Conservation (phyloP, 495 filamentous ascomycete species). For the Xylaria bambusicola region DNA sequence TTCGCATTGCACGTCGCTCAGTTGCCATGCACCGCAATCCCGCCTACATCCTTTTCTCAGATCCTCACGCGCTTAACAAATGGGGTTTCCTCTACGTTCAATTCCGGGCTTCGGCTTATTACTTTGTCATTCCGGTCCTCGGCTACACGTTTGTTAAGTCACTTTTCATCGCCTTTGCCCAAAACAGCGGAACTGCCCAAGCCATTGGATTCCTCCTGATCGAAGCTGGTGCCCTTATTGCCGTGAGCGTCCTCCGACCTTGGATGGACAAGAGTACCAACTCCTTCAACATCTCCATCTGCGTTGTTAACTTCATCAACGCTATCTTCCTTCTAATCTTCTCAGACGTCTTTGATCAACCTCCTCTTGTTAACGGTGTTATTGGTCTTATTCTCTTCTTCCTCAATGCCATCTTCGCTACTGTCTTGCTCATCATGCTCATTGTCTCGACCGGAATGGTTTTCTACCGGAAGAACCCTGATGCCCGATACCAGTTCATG, state of each 20-base stretch:
- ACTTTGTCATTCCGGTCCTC: slow-evolving; percentile 86
- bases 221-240: slow-evolving; percentile 79
- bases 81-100: slow-evolving; percentile 99
- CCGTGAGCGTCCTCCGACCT: slow-evolving; percentile 76
- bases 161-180: slow-evolving; percentile 87
- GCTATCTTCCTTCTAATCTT: slow-evolving; percentile 83
- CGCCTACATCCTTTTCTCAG: slow-evolving; percentile 95
- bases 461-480: slow-evolving; percentile 90
- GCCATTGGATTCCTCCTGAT: slow-evolving; percentile 84
- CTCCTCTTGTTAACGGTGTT: slow-evolving; percentile 83
- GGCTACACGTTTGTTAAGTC: slow-evolving; percentile 80
- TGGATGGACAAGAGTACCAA: slow-evolving; percentile 99
- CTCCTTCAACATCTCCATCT: slow-evolving; percentile 92
- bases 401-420: slow-evolving; percentile 82
- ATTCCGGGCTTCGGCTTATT: slow-evolving; percentile 95
- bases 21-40: slow-evolving; percentile 93
- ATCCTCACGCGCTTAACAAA: slow-evolving; percentile 89
- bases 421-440: slow-evolving; percentile 84
- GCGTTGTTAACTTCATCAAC: slow-evolving; percentile 87
- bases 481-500: slow-evolving; percentile 96
- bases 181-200: slow-evolving; percentile 72
- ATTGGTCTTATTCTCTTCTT: slow-evolving; percentile 95
- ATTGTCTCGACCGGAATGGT: slow-evolving; percentile 81
- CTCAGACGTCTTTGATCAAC: slow-evolving; percentile 80
- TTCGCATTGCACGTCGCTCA: slow-evolving; percentile 83